Conservation (phyloP, 2,329 filamentous ascomycete species). For the Verticillium tricorpus region DNA sequence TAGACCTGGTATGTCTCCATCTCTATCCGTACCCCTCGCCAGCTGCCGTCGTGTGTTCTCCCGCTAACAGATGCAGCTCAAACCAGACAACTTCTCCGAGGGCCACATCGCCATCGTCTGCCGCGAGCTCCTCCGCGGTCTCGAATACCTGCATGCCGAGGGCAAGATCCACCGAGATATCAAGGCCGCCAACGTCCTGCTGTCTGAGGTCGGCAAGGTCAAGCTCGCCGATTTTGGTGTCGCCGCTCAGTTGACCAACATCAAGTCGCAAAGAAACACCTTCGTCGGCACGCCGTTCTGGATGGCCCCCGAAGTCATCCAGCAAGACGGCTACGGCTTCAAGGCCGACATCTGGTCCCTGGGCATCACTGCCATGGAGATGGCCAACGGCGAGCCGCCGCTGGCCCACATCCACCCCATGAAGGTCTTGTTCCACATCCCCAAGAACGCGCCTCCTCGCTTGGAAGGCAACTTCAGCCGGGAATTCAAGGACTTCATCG, state of each 20-base stretch:
- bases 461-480: slow-evolving; percentile 82
- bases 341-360: slow-evolving; percentile 93
- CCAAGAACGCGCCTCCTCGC: slow-evolving; percentile 78
- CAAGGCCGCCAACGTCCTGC: slow-evolving; percentile 92
- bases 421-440: slow-evolving; percentile 90
- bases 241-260: slow-evolving; percentile 91
- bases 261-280: slow-evolving; percentile 95
- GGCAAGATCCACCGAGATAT: slow-evolving; percentile 97
- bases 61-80: slow-evolving; percentile 58
- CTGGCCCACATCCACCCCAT: slow-evolving; percentile 83
- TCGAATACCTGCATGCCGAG: slow-evolving; percentile 90
- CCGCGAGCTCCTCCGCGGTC: slow-evolving; percentile 80
- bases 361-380: slow-evolving; percentile 86
- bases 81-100: slow-evolving; percentile 85
- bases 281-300: slow-evolving; percentile 97
- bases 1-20: slow-evolving; percentile 68
- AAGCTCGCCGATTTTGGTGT: slow-evolving; percentile 98
- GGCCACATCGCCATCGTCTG: slow-evolving; percentile 91
- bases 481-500: slow-evolving; percentile 92
- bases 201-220: slow-evolving; percentile 86
- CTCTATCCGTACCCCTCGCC: background rate
- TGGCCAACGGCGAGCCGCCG: slow-evolving; percentile 85
- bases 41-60: slow-evolving; percentile 7
- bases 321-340: slow-evolving; percentile 78
- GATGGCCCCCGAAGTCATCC: slow-evolving; percentile 95